Percentiles rank a stretch among this genome's conserved stretches.
These are phyloP conservation scores for Apiosordaria backusii DNA, from an alignment of 495 filamentous ascomycete genomes.

Conservation along the genomic window DNA sequence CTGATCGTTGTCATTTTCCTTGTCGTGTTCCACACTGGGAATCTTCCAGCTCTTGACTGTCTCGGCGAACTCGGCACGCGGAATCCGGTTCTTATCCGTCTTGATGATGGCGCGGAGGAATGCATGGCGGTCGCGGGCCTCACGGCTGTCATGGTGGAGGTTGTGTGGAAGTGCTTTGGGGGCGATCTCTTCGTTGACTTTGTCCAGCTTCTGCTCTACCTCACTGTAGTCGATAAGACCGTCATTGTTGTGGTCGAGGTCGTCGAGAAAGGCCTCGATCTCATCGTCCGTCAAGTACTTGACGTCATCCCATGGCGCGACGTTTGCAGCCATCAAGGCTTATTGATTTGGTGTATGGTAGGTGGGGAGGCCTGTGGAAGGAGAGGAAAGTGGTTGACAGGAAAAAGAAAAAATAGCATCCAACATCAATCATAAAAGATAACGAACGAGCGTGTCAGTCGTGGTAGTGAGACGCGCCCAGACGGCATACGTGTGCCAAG, in stretches of 20 bases:
- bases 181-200: constrained; percentile 35
- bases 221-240: constrained; percentile 37
- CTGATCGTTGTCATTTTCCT: constrained; percentile 24
- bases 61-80: constrained; percentile 30
- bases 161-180: constrained; percentile 31
- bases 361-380: neutral
- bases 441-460: neutral
- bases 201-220: constrained; percentile 36
- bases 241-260: constrained; percentile 37
- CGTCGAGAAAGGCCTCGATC: constrained; percentile 31
- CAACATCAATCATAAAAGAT: neutral
- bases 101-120: constrained; percentile 38
- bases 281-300: constrained; percentile 21
- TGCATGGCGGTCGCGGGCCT: constrained; percentile 27
- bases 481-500: neutral
- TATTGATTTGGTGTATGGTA: neutral
- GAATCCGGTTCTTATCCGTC: constrained; percentile 27
- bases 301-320: constrained; percentile 9
- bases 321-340: neutral
- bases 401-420: neutral
- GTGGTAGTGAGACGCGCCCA: neutral
- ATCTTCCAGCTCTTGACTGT: constrained; percentile 35
- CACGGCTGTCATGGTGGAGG: constrained; percentile 20
- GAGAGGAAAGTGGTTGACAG: neutral
- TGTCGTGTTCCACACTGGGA: constrained; percentile 27